phyloP scores from a whole-genome alignment of 805 yeast genomes.

The Isabelozyma pseudorhagii region DNA sequence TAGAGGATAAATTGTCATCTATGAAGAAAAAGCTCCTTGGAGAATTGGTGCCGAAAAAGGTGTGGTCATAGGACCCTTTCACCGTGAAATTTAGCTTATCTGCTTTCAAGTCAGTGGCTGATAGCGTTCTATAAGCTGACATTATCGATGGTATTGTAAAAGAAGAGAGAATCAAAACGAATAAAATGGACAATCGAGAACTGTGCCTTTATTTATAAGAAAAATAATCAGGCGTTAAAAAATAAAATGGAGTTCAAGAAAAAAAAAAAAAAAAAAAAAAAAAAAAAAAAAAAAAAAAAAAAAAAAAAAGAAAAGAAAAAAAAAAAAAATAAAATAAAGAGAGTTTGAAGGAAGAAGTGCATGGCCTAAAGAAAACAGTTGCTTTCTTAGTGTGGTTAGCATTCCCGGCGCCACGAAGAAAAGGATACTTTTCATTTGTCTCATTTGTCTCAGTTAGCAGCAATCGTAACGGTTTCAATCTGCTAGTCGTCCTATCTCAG shows the following conservation, averaged over 20 bases:
- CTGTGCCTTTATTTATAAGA: no score
- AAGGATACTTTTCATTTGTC: neutral
- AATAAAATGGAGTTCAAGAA: neutral
- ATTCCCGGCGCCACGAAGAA: neutral
- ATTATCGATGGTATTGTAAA: neutral
- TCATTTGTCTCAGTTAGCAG: neutral
- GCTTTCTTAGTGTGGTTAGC: neutral
- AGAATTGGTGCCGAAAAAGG: neutral
- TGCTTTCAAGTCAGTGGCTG: conserved; percentile 6
- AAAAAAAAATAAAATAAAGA: no score
- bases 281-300: neutral
- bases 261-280: neutral
- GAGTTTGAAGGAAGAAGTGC: no score
- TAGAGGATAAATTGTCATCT: neutral
- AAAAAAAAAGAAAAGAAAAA: neutral
- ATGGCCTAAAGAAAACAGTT: no score
- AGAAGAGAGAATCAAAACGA: neutral
- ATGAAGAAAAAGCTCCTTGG: neutral
- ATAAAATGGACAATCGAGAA: no score
- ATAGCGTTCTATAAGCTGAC: conserved; percentile 6
- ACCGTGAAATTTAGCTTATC: conserved; percentile 9
- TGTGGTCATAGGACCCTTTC: conserved; percentile 1
- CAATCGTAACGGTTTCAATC: neutral
- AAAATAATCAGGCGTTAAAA: no score
- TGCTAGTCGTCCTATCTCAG: neutral